Conservation (phyloP, 768 basidiomycete species). For the Podaxis sp. region DNA sequence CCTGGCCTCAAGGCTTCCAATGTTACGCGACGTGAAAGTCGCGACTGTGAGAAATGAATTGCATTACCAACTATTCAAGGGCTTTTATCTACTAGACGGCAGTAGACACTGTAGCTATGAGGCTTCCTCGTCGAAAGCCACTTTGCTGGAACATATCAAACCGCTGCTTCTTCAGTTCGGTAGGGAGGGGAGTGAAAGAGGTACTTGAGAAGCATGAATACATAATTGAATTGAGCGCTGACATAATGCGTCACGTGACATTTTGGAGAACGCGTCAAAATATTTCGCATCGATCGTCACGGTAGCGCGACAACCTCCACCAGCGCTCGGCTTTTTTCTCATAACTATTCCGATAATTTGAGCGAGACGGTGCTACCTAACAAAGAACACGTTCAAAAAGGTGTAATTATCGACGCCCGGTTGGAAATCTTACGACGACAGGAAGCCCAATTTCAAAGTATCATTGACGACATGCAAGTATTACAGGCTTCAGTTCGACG, state of each 20-base stretch:
- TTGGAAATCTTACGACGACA: conserved; percentile 34
- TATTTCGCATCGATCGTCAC: neutral
- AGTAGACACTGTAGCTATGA: neutral
- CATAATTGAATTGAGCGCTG: no score
- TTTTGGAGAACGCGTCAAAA: neutral
- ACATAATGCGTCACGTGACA: neutral
- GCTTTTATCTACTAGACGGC: neutral
- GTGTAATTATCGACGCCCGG: conserved; percentile 36
- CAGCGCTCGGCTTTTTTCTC: neutral
- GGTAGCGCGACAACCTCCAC: neutral
- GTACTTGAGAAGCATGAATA: no score
- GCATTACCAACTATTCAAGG: neutral
- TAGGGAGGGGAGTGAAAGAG: no score
- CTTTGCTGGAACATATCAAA: no score
- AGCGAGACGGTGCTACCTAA: neutral
- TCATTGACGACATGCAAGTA: conserved; percentile 39
- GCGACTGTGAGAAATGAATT: neutral
- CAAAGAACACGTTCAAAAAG: conserved; percentile 24
- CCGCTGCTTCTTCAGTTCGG: no score
- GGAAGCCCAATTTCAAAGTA: conserved; percentile 39
- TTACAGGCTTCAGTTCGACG: conserved; percentile 34
- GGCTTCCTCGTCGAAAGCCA: no score
- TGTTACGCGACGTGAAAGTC: neutral
- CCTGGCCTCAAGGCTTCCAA: neutral
- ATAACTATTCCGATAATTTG: neutral